These are phyloP conservation scores for Mycena maculata DNA, from an alignment of 768 basidiomycete genomes.

Conservation along the genomic window DNA sequence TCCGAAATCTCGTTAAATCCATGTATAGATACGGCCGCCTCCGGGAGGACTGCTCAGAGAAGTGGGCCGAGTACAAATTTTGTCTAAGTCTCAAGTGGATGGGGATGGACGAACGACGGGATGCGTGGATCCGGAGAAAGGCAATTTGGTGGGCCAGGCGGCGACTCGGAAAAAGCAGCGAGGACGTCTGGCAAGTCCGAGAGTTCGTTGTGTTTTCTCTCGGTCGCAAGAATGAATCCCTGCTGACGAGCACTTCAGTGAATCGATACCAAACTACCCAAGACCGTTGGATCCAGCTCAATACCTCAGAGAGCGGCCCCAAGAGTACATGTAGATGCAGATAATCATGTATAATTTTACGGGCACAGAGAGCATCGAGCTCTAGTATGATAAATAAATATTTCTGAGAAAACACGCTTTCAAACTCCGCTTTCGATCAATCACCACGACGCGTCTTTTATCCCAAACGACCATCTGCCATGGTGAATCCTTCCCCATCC, in stretches of 20 bases:
- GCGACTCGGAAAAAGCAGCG: constrained; percentile 83
- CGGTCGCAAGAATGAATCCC: not conserved
- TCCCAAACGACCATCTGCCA: constrained; percentile 17
- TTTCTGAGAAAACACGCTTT: not conserved
- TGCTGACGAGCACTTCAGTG: constrained; percentile 45
- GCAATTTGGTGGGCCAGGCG: constrained; percentile 96
- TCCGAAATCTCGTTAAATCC: constrained; percentile 83
- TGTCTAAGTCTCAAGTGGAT: constrained; percentile 87
- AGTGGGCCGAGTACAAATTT: constrained; percentile 94
- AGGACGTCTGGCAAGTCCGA: constrained; percentile 94
- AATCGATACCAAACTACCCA: constrained; percentile 64
- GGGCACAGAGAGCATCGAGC: too few relatives aligned
- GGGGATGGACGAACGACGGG: constrained; percentile 79
- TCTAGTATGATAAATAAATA: not conserved
- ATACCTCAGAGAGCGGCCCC: constrained; percentile 27
- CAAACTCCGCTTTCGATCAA: constrained; percentile 13
- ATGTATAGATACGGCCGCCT: constrained; percentile 88
- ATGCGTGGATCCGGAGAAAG: constrained; percentile 85
- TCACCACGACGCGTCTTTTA: constrained; percentile 23
- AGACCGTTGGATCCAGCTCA: constrained; percentile 42
- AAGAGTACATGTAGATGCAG: constrained; percentile 29
- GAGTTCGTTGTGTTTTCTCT: constrained; percentile 61
- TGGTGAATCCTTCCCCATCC: not conserved
- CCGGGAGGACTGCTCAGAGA: constrained; percentile 74
- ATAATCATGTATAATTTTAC: not conserved